These are phyloP conservation scores for Biscogniauxia mediterranea DNA, from an alignment of 2,329 filamentous ascomycete genomes.

Conservation along the genomic window DNA sequence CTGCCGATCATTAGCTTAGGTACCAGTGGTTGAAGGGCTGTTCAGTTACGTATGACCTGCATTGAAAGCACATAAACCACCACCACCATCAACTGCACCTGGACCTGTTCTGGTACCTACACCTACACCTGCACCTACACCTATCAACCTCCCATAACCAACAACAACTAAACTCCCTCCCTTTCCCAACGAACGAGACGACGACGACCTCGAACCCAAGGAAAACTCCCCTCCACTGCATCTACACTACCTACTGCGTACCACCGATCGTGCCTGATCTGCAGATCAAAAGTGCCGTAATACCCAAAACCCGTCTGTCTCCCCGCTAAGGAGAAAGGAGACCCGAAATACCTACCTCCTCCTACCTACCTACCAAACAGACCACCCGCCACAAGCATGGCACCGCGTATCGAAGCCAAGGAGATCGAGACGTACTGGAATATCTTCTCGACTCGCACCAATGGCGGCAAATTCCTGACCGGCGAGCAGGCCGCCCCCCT, in stretches of 20 bases:
- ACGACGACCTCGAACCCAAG: not conserved
- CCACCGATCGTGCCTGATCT: too few relatives aligned
- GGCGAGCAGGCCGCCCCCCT: conserved; percentile 62
- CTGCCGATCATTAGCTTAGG: not conserved
- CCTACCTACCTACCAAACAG: too few relatives aligned
- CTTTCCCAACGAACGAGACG: not conserved
- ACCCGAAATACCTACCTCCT: not conserved
- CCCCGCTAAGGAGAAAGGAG: not conserved
- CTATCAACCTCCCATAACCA: not conserved
- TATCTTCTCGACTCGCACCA: conserved; percentile 59
- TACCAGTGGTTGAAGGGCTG: not conserved
- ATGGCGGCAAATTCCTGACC: conserved; percentile 58
- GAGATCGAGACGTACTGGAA: conserved; percentile 67
- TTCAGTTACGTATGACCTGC: not conserved
- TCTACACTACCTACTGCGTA: too few relatives aligned
- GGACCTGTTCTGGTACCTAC: too few relatives aligned
- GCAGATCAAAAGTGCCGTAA: not conserved
- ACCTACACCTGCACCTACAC: too few relatives aligned
- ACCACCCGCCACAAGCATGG: conserved; percentile 39
- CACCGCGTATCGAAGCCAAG: conserved; percentile 60
- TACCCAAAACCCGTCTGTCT: not conserved
- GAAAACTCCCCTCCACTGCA: not conserved
- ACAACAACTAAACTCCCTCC: not conserved
- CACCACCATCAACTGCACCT: too few relatives aligned
- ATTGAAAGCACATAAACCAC: not conserved